These are phyloP conservation scores for Phaeoacremonium minimum DNA, from an alignment of 2,329 filamentous ascomycete genomes.

Conservation along the genomic window DNA sequence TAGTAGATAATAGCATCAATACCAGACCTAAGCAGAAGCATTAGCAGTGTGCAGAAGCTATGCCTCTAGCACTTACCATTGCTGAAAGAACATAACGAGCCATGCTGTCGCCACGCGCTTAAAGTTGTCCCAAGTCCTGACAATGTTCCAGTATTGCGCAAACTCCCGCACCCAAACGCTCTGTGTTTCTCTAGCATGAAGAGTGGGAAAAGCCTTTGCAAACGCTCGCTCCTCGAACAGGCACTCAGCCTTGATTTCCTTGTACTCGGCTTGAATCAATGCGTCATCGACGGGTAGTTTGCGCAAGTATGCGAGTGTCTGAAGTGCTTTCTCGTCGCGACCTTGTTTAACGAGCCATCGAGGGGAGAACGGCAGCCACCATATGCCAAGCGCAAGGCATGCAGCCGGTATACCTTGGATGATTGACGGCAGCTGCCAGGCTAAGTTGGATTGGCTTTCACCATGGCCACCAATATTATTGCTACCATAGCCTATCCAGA, in stretches of 20 bases:
- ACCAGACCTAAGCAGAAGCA: no score
- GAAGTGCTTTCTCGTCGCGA: conserved; percentile 14
- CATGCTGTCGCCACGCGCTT: conserved; percentile 38
- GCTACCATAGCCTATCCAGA: conserved; percentile 40
- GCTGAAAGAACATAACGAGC: conserved; percentile 44
- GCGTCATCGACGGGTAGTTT: conserved; percentile 22
- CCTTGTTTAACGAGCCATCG: conserved; percentile 33
- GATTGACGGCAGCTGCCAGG: conserved; percentile 38
- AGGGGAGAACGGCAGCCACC: conserved; percentile 48
- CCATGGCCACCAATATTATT: conserved; percentile 43
- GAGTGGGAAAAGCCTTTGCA: conserved; percentile 36
- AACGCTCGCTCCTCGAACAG: conserved; percentile 37
- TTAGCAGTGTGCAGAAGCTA: no score
- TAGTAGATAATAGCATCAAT: conserved; percentile 28
- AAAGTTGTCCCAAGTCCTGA: conserved; percentile 44
- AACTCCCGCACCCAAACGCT: conserved; percentile 38
- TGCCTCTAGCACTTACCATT: no score
- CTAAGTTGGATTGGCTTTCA: conserved; percentile 33
- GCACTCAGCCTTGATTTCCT: conserved; percentile 41
- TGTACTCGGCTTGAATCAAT: conserved; percentile 35
- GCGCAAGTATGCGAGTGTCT: conserved; percentile 20
- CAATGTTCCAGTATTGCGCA: conserved; percentile 43
- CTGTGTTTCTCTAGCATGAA: conserved; percentile 32
- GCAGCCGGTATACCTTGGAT: conserved; percentile 36
- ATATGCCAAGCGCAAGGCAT: conserved; percentile 26